phyloP scores from a whole-genome alignment of 495 filamentous ascomycete species.

The Aspergillus olivimuriae region DNA sequence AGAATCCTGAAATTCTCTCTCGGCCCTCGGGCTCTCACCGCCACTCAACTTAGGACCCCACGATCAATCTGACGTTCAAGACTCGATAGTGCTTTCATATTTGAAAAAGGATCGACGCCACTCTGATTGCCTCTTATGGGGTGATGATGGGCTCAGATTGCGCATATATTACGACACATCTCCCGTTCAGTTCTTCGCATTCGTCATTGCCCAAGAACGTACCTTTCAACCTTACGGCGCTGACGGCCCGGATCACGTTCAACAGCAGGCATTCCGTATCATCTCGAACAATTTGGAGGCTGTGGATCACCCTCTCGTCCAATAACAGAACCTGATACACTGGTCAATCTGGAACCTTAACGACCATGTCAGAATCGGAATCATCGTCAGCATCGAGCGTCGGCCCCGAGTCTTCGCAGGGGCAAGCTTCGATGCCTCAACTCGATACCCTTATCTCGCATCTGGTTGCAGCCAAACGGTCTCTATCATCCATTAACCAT shows the following conservation, averaged over 20 bases:
- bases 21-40: too few species aligned
- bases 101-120: not conserved
- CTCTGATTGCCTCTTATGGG: slow-evolving; percentile 3
- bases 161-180: slow-evolving; percentile 6
- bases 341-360: not conserved
- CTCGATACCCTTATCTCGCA: slow-evolving; percentile 73
- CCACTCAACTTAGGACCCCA: too few species aligned
- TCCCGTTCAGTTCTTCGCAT: not conserved
- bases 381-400: slow-evolving; percentile 21
- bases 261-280: too few species aligned
- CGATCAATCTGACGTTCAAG: not conserved
- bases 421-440: slow-evolving; percentile 21
- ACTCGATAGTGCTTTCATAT: not conserved
- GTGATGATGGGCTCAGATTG: slow-evolving; percentile 6
- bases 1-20: too few species aligned
- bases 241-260: too few species aligned
- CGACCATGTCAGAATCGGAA: slow-evolving; percentile 28
- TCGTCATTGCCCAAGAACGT: not conserved
- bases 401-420: slow-evolving; percentile 3
- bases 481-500: slow-evolving; percentile 76
- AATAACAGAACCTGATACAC: too few species aligned
- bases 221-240: too few species aligned
- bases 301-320: not conserved
- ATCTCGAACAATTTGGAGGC: too few species aligned
- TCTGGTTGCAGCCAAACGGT: slow-evolving; percentile 84